Percentiles rank a stretch among this genome's conserved stretches.
These are phyloP conservation scores for Neofusicoccum sp. DNA, from an alignment of 2,329 filamentous ascomycete genomes.

Conservation along the genomic window DNA sequence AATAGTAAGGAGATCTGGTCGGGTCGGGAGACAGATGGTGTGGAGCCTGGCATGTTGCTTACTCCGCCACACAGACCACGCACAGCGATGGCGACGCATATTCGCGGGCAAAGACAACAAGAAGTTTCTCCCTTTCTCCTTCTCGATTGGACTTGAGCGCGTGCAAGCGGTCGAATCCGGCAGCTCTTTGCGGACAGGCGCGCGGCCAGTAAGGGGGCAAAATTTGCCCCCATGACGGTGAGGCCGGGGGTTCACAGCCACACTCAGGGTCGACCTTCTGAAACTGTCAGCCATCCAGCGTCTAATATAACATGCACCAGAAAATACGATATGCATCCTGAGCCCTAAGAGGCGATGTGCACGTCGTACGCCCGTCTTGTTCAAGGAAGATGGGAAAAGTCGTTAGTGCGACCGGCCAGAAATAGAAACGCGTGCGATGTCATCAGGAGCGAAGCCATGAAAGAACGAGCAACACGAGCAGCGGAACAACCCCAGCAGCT, in stretches of 20 bases:
- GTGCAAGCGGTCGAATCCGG: neutral
- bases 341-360: constrained; percentile 1
- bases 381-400: neutral
- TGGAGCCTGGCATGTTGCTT: constrained; percentile 1
- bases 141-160: neutral
- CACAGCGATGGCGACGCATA: neutral
- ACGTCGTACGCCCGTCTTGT: neutral
- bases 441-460: neutral
- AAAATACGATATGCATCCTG: neutral
- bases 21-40: neutral
- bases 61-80: constrained; percentile 1
- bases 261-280: constrained; percentile 5
- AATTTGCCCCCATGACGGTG: constrained; percentile 3
- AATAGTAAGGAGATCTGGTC: neutral
- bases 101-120: neutral
- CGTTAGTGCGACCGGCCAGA: neutral
- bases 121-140: neutral
- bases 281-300: constrained; percentile 4
- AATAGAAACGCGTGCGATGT: neutral
- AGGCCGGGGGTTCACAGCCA: neutral
- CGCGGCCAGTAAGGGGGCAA: constrained; percentile 7
- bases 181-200: neutral
- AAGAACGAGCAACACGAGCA: neutral
- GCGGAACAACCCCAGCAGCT: neutral
- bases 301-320: neutral